Base-by-base conservation (phyloP, 139 green algal genomes). In the Dunaliella sp. region DNA sequence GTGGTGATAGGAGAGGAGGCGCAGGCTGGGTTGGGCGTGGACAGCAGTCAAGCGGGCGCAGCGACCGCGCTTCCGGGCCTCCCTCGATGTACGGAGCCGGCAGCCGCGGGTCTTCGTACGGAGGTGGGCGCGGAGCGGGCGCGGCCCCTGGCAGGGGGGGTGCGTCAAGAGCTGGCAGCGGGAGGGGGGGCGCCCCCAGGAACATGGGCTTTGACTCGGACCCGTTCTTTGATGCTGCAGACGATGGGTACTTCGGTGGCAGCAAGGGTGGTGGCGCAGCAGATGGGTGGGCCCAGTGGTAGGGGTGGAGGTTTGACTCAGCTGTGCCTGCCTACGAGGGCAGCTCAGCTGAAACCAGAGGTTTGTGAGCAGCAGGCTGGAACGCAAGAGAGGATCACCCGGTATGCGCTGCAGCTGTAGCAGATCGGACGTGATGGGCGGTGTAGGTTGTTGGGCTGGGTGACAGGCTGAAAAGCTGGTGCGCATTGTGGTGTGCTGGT, bases 101-200 rank as follows among this genome's bases (percentile, higher is more conserved):
- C 87, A 92, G 87, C 85, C 86, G 21, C 81, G 88, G 2, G 88
- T 65, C 48, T n/a, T n/a, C n/a, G n/a, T n/a, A 80, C 86, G 83
- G 37, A 24, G 59, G 37, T 87, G 90, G 84, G 87, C 90, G 87
- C 85, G 83, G 21, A 82, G 88, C 2, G 88, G 7, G 7, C 16
- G 16, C 7, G 48, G 16, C 48, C 7, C 48, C 48, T 90, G 57
- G 33, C 87, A 74, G 81, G 90, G 32, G 74, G 74, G 36, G 26
- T 92, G n/a, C 38, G 75, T 0, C 80, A 84, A 22, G 84, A 86
- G 30, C 36, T 88, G 65, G n/a, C 3, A 1, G 2, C 85, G 1
- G 58, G 65, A 84, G 48, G 31, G 58, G 3, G 31, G 7, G 1
- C 83, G 30, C n/a, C n/a, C 37, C 72, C 28, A 7, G n/a, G n/a